A percentile compares a stretch with the other conserved stretches of the same genome.
Evolutionary conservation across 805 yeast species (phyloP).

Genomic region (Cyberlindnera japonica): DNA sequence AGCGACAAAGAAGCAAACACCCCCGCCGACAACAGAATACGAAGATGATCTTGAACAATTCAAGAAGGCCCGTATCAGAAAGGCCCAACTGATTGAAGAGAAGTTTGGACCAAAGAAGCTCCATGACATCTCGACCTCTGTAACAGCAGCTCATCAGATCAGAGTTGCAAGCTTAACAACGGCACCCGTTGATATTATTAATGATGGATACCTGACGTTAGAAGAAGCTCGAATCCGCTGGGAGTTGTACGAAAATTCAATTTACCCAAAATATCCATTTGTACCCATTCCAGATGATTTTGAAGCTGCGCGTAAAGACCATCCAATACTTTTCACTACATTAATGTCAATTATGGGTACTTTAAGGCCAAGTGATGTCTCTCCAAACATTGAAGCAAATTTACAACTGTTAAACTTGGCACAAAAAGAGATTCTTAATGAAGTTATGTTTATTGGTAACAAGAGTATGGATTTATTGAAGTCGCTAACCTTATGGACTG

Average conservation of each 20-base stretch:
- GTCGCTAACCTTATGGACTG: slow-evolving; percentile 53
- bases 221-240: slow-evolving; percentile 59
- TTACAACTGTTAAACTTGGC: slow-evolving; percentile 52
- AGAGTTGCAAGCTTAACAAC: slow-evolving; percentile 19
- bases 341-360: slow-evolving; percentile 60
- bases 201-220: slow-evolving; percentile 51
- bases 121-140: slow-evolving; percentile 41
- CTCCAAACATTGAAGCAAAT: slow-evolving; percentile 33
- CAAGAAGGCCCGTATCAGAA: slow-evolving; percentile 28
- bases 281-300: slow-evolving; percentile 47
- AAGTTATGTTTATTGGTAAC: slow-evolving; percentile 64
- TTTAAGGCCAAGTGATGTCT: slow-evolving; percentile 29
- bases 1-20: not conserved
- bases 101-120: slow-evolving; percentile 40
- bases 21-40: slow-evolving; percentile 6
- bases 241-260: slow-evolving; percentile 41
- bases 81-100: slow-evolving; percentile 36
- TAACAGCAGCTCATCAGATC: slow-evolving; percentile 43
- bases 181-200: slow-evolving; percentile 44
- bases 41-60: slow-evolving; percentile 8
- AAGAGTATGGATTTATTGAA: slow-evolving; percentile 68
- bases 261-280: slow-evolving; percentile 52
- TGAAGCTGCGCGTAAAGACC: slow-evolving; percentile 44
- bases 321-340: slow-evolving; percentile 62
- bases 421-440: slow-evolving; percentile 47